Evolutionary conservation across 2,329 filamentous ascomycete genomes (phyloP).

Genomic region (Talaromyces sp.): DNA sequence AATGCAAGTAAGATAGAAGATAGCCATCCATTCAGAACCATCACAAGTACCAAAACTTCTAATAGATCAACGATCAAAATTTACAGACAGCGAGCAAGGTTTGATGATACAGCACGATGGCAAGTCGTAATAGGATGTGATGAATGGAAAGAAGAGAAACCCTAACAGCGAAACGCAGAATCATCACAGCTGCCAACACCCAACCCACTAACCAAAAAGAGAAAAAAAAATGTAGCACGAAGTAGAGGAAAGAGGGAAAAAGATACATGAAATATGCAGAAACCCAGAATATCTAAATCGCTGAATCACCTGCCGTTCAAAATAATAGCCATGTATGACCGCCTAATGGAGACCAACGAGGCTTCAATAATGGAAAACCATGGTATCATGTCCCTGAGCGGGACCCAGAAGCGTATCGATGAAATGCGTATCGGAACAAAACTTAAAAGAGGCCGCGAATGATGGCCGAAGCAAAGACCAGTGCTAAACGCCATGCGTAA

Average conservation of each 20-base stretch:
- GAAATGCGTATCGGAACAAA: slow-evolving; percentile 10
- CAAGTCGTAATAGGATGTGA: neutral
- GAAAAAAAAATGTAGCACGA: neutral
- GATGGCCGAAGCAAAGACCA: slow-evolving; percentile 4
- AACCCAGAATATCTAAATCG: slow-evolving; percentile 12
- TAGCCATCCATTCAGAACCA: neutral
- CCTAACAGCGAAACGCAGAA: slow-evolving; percentile 3
- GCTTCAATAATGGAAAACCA: slow-evolving; percentile 9
- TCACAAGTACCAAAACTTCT: neutral
- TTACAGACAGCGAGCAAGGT: neutral
- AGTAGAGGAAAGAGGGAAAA: neutral
- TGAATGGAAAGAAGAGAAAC: neutral
- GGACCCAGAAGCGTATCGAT: slow-evolving; percentile 13
- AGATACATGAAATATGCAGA: slow-evolving; percentile 12
- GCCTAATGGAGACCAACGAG: slow-evolving; percentile 1
- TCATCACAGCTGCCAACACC: slow-evolving; percentile 8
- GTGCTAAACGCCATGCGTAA: slow-evolving; percentile 11
- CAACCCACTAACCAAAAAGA: neutral
- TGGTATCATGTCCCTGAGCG: slow-evolving; percentile 8
- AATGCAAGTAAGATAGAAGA: too few species aligned
- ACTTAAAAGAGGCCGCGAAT: neutral
- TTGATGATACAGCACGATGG: slow-evolving; percentile 1
- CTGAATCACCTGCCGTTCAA: slow-evolving; percentile 11
- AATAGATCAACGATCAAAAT: slow-evolving; percentile 3
- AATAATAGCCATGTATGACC: slow-evolving; percentile 6